Evolutionary conservation across 768 basidiomycete genomes (phyloP).

Genomic region (Fomitopsis pulvina): DNA sequence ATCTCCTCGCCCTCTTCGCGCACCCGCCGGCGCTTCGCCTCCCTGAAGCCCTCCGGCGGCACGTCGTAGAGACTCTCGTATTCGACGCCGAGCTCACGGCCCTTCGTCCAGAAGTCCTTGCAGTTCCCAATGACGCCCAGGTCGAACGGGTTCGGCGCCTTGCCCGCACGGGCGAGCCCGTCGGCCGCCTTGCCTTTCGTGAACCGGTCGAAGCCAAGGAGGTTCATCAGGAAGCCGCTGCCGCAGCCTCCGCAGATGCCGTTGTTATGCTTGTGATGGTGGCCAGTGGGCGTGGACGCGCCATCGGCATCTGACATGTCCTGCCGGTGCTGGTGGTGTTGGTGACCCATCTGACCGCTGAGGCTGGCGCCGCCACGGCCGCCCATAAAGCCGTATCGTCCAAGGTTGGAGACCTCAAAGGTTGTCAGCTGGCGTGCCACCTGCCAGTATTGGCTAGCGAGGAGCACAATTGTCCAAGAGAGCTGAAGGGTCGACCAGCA

Average conservation of each 20-base stretch:
- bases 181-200: constrained; percentile 86
- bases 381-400: constrained; percentile 96
- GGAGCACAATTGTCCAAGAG: constrained; percentile 88
- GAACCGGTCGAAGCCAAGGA: constrained; percentile 92
- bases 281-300: constrained; percentile 31
- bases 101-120: constrained; percentile 90
- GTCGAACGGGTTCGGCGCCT: constrained; percentile 89
- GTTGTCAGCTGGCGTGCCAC: constrained; percentile 93
- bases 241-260: constrained; percentile 33
- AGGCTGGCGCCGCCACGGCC: constrained; percentile 71
- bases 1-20: constrained; percentile 51
- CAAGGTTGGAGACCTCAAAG: constrained; percentile 90
- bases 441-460: constrained; percentile 87
- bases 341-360: constrained; percentile 71
- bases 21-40: constrained; percentile 57
- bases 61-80: constrained; percentile 89
- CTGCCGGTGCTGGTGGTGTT: constrained; percentile 36
- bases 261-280: constrained; percentile 34
- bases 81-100: constrained; percentile 81
- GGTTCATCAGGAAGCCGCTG: constrained; percentile 74
- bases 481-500: constrained; percentile 90
- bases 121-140: constrained; percentile 73
- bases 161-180: constrained; percentile 72
- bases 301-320: constrained; percentile 34
- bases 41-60: constrained; percentile 76